Evolutionary conservation across 1,139 yeast genomes (phyloP).

Genomic region (Lodderomyces oxycetoniae): DNA sequence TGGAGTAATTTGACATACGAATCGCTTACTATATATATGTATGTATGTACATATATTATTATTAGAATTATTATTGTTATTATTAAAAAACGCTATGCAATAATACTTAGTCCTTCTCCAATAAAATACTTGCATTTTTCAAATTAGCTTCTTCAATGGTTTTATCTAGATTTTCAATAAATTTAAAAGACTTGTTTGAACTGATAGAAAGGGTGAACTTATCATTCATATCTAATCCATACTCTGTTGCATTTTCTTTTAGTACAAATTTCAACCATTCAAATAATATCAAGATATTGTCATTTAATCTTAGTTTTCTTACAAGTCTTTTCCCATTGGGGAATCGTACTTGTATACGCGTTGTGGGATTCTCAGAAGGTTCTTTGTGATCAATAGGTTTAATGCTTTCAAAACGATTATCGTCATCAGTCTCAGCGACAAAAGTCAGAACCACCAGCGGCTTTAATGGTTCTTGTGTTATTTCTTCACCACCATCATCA

Average conservation of each 20-base stretch:
- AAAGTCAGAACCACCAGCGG: constrained; percentile 5
- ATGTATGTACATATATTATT: constrained; percentile 3
- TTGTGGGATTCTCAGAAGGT: constrained; percentile 51
- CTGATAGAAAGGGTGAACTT: constrained; percentile 51
- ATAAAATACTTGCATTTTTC: constrained; percentile 72
- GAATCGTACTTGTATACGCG: constrained; percentile 81
- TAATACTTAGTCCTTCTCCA: constrained; percentile 51
- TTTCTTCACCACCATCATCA: constrained; percentile 16
- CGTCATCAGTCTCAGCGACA: constrained; percentile 2
- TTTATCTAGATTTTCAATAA: constrained; percentile 53
- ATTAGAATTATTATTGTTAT: too few relatives aligned
- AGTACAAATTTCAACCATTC: constrained; percentile 54
- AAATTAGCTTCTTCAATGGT: constrained; percentile 75
- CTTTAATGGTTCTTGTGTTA: constrained; percentile 7
- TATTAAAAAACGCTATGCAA: too few relatives aligned
- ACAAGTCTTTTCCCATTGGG: constrained; percentile 83
- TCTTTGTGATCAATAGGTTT: constrained; percentile 52
- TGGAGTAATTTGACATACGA: not conserved
- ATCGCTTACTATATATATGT: not conserved
- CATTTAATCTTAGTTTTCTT: constrained; percentile 60
- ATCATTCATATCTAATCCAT: constrained; percentile 35
- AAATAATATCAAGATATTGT: constrained; percentile 42
- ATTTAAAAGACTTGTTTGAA: constrained; percentile 61
- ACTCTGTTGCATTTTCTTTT: constrained; percentile 44
- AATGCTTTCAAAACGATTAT: constrained; percentile 37